Percentiles rank a stretch among this genome's conserved stretches.
Conservation (phyloP, 805 yeast species). For the Candida parachauliodes region DNA sequence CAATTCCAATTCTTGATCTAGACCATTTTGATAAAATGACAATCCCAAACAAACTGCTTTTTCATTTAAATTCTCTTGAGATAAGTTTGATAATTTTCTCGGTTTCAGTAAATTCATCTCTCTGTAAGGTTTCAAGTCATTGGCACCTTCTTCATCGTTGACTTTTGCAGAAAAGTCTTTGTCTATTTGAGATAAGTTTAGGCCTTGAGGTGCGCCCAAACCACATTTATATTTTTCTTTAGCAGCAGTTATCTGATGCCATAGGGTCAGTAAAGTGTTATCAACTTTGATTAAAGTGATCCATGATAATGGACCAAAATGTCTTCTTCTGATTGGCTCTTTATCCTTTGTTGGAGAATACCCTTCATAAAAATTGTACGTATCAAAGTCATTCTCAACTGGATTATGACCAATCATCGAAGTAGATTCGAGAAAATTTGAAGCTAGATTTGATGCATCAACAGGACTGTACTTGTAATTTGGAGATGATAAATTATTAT, state of each 20-base stretch:
- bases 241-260: slow-evolving; percentile 11
- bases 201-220: not conserved
- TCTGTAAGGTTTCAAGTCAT: slow-evolving; percentile 11
- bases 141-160: slow-evolving; percentile 12
- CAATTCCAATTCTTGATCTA: slow-evolving; percentile 21
- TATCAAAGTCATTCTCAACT: slow-evolving; percentile 12
- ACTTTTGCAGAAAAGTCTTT: slow-evolving; percentile 10
- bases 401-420: slow-evolving; percentile 13
- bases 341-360: slow-evolving; percentile 22
- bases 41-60: slow-evolving; percentile 22
- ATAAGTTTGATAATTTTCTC: not conserved
- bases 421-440: not conserved
- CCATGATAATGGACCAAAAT: slow-evolving; percentile 32
- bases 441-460: not conserved
- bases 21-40: slow-evolving; percentile 26
- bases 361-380: slow-evolving; percentile 17
- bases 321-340: slow-evolving; percentile 22
- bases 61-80: slow-evolving; percentile 5
- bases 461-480: slow-evolving; percentile 1
- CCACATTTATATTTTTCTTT: slow-evolving; percentile 3
- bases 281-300: slow-evolving; percentile 26
- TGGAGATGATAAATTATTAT: not conserved
- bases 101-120: slow-evolving; percentile 2
- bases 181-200: not conserved
- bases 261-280: slow-evolving; percentile 14